These are phyloP conservation scores for Saitozyma podzolica DNA, from an alignment of 768 basidiomycete species.

Conservation along the genomic window DNA sequence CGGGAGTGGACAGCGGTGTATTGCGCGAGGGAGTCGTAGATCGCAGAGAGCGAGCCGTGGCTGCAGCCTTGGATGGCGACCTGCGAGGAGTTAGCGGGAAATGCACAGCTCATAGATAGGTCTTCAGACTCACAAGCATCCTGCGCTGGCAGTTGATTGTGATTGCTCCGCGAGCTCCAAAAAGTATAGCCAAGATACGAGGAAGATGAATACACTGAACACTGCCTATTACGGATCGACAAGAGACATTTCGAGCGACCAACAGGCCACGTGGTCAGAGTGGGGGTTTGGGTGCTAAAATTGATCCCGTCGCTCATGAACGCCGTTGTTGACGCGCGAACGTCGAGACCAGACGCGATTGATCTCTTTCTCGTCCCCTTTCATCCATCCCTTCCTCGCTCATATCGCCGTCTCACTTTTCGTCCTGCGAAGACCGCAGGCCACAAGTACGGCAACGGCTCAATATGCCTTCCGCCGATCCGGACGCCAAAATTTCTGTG, in stretches of 20 bases:
- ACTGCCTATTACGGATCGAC: background rate
- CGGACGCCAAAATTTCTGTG: slow-evolving; percentile 47
- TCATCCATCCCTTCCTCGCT: background rate
- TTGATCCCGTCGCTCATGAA: slow-evolving; percentile 16
- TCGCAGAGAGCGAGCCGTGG: slow-evolving; percentile 68
- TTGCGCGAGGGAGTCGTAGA: slow-evolving; percentile 68
- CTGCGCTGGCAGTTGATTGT: background rate
- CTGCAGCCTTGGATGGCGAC: slow-evolving; percentile 93
- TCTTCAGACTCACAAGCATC: background rate
- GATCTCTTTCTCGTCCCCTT: background rate
- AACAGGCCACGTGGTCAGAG: slow-evolving; percentile 5
- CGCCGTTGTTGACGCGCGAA: slow-evolving; percentile 7
- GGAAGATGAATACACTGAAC: background rate
- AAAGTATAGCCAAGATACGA: too few species aligned
- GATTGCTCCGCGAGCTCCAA: background rate
- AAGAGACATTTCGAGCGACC: background rate
- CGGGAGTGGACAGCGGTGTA: slow-evolving; percentile 66
- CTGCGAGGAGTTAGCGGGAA: slow-evolving; percentile 50
- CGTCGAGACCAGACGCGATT: background rate
- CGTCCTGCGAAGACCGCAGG: background rate
- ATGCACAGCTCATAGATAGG: background rate
- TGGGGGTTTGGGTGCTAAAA: background rate
- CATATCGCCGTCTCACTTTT: slow-evolving; percentile 1
- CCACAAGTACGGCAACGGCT: background rate
- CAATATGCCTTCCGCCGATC: slow-evolving; percentile 34